Evolutionary conservation across 169 alveolate genomes (phyloP).

Genomic region (Plasmodium gonderi): DNA sequence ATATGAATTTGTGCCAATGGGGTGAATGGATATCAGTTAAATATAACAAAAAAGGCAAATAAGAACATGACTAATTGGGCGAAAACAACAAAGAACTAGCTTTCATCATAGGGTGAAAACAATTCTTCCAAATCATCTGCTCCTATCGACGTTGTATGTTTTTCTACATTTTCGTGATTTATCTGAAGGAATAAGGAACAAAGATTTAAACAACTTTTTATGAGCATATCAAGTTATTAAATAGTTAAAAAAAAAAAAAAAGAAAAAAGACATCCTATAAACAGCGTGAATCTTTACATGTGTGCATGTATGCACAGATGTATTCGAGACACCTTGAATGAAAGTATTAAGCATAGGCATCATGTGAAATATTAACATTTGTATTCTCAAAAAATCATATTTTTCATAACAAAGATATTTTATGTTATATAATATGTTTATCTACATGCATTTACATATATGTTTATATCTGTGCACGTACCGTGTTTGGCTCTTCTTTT

Average conservation of each 20-base stretch:
- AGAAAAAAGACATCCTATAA: not conserved
- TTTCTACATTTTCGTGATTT: not conserved
- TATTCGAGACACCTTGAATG: not conserved
- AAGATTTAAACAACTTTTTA: not conserved
- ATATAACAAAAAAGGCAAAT: not conserved
- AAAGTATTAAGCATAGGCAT: not conserved
- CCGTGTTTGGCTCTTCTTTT: constrained; percentile 10
- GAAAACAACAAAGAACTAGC: not conserved
- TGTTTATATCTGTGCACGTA: not conserved
- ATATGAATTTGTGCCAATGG: not conserved
- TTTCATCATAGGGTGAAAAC: constrained; percentile 71
- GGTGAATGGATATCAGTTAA: not conserved
- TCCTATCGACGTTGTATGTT: not conserved
- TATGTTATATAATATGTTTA: not conserved
- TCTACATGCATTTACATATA: not conserved
- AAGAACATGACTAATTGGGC: not conserved
- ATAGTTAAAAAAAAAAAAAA: not conserved
- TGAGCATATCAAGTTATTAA: not conserved
- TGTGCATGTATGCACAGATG: not conserved
- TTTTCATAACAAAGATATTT: not conserved
- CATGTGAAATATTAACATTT: not conserved
- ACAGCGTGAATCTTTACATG: not conserved
- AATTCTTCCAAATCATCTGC: constrained; percentile 20
- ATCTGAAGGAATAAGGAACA: not conserved
- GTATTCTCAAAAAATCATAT: not conserved